Percentiles rank a stretch among this genome's conserved stretches.
These are phyloP conservation scores for Myxozyma kluyveri DNA, from an alignment of 805 yeast species.

Conservation along the genomic window DNA sequence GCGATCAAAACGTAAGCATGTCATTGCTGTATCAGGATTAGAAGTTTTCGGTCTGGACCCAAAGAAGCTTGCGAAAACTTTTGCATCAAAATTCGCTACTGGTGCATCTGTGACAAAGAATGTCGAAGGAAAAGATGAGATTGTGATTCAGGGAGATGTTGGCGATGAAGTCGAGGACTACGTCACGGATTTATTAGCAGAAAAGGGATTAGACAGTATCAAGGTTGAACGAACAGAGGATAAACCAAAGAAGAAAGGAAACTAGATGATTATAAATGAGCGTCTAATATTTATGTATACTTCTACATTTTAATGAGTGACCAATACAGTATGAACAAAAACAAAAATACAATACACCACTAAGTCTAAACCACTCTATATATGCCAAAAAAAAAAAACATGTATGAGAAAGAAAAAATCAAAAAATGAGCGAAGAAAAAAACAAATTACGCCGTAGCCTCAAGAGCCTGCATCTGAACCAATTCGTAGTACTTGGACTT, in stretches of 20 bases:
- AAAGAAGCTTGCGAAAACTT: slow-evolving; percentile 87
- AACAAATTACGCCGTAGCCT: slow-evolving; percentile 23
- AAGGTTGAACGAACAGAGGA: slow-evolving; percentile 88
- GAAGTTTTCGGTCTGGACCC: slow-evolving; percentile 86
- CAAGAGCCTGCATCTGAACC: slow-evolving; percentile 45
- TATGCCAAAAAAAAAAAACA: background rate
- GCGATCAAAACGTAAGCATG: slow-evolving; percentile 83
- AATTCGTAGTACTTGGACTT: slow-evolving; percentile 43
- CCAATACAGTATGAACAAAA: no score
- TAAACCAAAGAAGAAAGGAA: slow-evolving; percentile 65
- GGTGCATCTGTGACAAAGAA: slow-evolving; percentile 90
- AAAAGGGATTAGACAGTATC: slow-evolving; percentile 77
- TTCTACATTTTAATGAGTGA: no score
- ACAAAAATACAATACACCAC: no score
- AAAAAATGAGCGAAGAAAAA: background rate
- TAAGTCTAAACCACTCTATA: no score
- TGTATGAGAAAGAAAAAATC: background rate
- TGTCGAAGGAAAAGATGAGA: slow-evolving; percentile 88
- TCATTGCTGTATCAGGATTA: slow-evolving; percentile 79
- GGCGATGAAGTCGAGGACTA: slow-evolving; percentile 85
- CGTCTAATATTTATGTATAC: no score
- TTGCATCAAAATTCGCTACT: slow-evolving; percentile 92
- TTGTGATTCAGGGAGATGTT: slow-evolving; percentile 91
- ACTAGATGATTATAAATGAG: no score
- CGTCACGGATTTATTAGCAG: slow-evolving; percentile 65